phyloP scores from a whole-genome alignment of 2,329 filamentous ascomycete species.

The Calonectria ilicicola region DNA sequence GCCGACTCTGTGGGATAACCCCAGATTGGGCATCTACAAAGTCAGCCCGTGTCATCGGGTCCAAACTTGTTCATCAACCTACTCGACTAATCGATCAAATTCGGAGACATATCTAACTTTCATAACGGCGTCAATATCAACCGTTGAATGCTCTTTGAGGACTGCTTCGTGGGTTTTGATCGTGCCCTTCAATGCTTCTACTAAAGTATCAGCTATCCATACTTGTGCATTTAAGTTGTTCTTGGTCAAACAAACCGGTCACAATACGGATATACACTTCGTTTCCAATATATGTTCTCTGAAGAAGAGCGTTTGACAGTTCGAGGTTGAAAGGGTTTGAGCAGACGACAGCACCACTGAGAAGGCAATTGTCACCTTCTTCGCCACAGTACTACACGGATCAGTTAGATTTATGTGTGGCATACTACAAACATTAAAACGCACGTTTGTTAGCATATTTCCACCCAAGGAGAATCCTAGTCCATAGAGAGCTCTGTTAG shows the following conservation, averaged over 20 bases:
- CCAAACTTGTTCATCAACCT: constrained; percentile 22
- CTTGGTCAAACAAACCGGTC: constrained; percentile 59
- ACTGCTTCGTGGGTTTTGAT: constrained; percentile 74
- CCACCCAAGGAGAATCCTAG: constrained; percentile 94
- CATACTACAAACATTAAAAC: constrained; percentile 45
- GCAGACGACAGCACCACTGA: constrained; percentile 77
- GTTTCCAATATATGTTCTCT: constrained; percentile 73
- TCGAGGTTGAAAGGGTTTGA: constrained; percentile 88
- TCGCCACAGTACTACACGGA: constrained; percentile 85
- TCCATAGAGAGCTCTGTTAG: constrained; percentile 88
- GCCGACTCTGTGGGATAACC: constrained; percentile 93
- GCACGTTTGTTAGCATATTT: constrained; percentile 94
- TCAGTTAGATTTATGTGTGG: background rate
- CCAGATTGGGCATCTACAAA: constrained; percentile 78
- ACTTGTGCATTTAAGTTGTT: too few species aligned
- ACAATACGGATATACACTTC: constrained; percentile 78
- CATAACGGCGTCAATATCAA: constrained; percentile 78
- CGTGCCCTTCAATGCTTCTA: background rate
- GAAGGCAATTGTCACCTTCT: constrained; percentile 78
- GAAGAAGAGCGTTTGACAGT: constrained; percentile 72
- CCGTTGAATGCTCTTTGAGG: constrained; percentile 75
- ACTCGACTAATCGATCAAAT: constrained; percentile 81
- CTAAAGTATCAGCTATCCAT: constrained; percentile 15
- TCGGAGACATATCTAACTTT: constrained; percentile 84
- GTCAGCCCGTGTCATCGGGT: constrained; percentile 49